Base-by-base conservation (phyloP, 2,329 filamentous ascomycete species). In the Aspergillus ochraceoroseus region DNA sequence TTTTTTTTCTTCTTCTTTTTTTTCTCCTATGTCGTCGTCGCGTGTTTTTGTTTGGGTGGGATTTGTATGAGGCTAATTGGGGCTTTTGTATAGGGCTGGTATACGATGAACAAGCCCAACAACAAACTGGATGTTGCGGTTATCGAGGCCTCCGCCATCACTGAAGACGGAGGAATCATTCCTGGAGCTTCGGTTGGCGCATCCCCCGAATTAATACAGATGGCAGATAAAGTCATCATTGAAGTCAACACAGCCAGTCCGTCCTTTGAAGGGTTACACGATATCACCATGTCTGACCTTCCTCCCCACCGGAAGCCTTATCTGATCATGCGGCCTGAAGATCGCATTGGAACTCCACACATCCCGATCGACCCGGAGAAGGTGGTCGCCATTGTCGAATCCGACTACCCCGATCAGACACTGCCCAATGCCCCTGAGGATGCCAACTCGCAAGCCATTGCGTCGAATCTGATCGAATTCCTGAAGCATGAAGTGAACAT, bases 191-290 rank as follows among this genome's bases (percentile, higher is more conserved):
- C 82, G 7, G 86, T 94, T 17, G 87, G 87, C 39, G 87, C 87
- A 8, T 85, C 82, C 2, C 87, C 87, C 3, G 87, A 94, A 64
- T 74, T 94, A 38, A 75, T 94, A 33, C 87, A 94, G 67, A 87
- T 94, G 79, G 86, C 87, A 36, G 86, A 94, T 63, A 94, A 94
- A 72, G 75, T 94, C 67, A 87, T 94, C 58, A 86, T 94, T 58
- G 87, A 94, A 70, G 84, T 94, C 67, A 94, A 94, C 72, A 94
- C 88, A 0, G 73, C 87, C 1, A 78, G 85, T 35, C 87, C 87
- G 4, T 87, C 80, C 29, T 89, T 94, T 58, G 83, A 92, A 63
- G 88, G 87, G 37, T 76, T 94, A 12, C 87, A 94, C 72, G 88
- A 94, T 58, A 94, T 94, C 62, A 88, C 85, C 47, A 83, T 89